Conservation (phyloP, 1,284 basidiomycete species). For the Peniophora sp. region DNA sequence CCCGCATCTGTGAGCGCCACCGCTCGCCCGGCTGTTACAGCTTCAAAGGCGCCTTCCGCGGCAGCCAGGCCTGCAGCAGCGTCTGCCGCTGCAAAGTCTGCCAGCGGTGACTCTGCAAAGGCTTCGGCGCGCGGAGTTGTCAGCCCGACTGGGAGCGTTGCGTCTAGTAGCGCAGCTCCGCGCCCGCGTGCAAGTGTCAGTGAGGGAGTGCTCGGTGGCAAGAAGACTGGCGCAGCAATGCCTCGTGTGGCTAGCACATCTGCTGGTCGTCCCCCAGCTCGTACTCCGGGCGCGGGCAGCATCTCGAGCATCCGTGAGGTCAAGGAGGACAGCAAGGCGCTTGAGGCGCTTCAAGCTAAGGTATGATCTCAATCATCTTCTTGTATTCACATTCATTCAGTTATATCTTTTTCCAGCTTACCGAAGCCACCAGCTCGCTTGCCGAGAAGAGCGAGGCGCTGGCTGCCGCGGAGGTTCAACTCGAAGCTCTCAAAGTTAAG, state of each 20-base stretch:
- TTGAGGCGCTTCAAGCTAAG: slow-evolving; percentile 55
- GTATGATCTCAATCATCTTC: slow-evolving; percentile 21
- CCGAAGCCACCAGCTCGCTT: slow-evolving; percentile 44
- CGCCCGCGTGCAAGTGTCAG: slow-evolving; percentile 26
- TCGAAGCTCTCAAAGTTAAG: slow-evolving; percentile 41
- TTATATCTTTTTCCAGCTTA: slow-evolving; percentile 35
- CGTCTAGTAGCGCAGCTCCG: slow-evolving; percentile 16
- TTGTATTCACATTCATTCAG: background rate
- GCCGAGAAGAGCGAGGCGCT: slow-evolving; percentile 41
- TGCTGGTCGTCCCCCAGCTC: slow-evolving; percentile 21
- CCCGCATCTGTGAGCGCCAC: slow-evolving; percentile 17
- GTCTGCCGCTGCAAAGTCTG: slow-evolving; percentile 20
- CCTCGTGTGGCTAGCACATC: slow-evolving; percentile 16
- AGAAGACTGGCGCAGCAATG: slow-evolving; percentile 17
- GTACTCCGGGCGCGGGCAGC: slow-evolving; percentile 38
- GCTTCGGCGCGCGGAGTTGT: slow-evolving; percentile 4
- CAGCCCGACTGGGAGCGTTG: slow-evolving; percentile 15
- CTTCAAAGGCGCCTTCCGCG: slow-evolving; percentile 15
- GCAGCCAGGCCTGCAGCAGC: slow-evolving; percentile 21
- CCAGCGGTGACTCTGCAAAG: slow-evolving; percentile 11
- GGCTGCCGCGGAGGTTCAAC: slow-evolving; percentile 40
- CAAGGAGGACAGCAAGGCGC: slow-evolving; percentile 47
- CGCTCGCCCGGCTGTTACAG: slow-evolving; percentile 17
- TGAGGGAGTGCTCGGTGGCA: slow-evolving; percentile 19
- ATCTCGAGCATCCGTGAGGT: slow-evolving; percentile 66